Conservation (phyloP, 2,329 filamentous ascomycete species). For the Orbilia blumenaviensis region DNA sequence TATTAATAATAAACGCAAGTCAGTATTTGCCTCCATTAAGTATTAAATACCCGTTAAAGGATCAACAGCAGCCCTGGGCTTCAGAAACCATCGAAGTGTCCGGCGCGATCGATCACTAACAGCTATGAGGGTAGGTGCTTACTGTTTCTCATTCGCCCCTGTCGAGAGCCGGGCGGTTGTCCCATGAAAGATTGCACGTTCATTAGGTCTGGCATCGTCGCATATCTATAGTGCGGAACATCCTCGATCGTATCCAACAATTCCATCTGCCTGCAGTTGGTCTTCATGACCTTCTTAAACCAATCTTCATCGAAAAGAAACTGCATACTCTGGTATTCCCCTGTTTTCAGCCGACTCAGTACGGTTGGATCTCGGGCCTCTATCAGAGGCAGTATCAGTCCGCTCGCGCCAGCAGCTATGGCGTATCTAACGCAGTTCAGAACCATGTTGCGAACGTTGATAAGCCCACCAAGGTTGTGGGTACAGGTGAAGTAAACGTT, state of each 20-base stretch:
- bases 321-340: constrained; percentile 61
- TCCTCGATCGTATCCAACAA: constrained; percentile 61
- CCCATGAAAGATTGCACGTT: constrained; percentile 62
- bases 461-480: constrained; percentile 66
- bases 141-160: constrained; percentile 15
- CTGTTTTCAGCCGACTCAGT: constrained; percentile 63
- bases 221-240: constrained; percentile 61
- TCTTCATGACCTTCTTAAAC: constrained; percentile 61
- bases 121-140: neutral
- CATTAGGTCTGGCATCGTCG: constrained; percentile 61
- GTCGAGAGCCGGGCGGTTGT: constrained; percentile 39
- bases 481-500: constrained; percentile 63
- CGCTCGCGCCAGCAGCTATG: constrained; percentile 65
- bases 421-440: constrained; percentile 66
- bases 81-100: too few species aligned
- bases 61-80: too few species aligned
- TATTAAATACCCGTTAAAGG: too few species aligned
- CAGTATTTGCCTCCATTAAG: too few species aligned
- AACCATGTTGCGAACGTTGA: constrained; percentile 66
- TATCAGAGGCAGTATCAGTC: constrained; percentile 64
- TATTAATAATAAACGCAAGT: neutral
- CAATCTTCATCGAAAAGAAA: constrained; percentile 65
- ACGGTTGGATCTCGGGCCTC: constrained; percentile 63
- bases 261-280: constrained; percentile 63
- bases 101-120: too few species aligned